phyloP scores from a whole-genome alignment of 1,139 yeast genomes.

The Candida sanyaensis region DNA sequence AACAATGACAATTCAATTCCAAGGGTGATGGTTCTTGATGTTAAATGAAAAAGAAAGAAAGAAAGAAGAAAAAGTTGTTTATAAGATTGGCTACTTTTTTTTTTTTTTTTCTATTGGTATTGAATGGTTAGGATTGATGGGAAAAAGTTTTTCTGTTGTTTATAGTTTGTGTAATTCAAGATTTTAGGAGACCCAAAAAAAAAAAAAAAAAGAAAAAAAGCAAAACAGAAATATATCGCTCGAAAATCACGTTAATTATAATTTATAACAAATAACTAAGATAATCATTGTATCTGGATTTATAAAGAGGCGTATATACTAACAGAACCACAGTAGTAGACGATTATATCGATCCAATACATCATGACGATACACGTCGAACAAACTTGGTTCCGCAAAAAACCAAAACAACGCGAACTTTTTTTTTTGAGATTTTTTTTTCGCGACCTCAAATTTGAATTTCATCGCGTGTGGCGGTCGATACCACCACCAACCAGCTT shows the following conservation, averaged over 20 bases:
- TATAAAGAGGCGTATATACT: no score
- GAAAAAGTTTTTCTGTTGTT: conserved; percentile 1
- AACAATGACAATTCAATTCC: not conserved
- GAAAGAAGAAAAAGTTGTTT: conserved; percentile 1
- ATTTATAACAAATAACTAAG: no score
- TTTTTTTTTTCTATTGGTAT: not conserved
- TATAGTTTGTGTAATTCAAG: conserved; percentile 1
- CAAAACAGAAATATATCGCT: no score
- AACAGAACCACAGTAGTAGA: no score
- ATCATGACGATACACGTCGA: conserved; percentile 1
- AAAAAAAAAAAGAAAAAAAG: no score
- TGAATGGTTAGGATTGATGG: not conserved
- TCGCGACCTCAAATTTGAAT: not conserved
- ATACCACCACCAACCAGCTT: no score
- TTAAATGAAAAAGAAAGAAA: not conserved
- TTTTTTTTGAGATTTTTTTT: no score
- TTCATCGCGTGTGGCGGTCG: not conserved
- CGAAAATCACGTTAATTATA: not conserved
- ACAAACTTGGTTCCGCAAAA: not conserved
- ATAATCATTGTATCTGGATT: no score
- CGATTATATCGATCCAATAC: no score
- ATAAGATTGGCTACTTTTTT: not conserved
- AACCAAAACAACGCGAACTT: conserved; percentile 14
- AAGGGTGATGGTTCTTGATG: not conserved
- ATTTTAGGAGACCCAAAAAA: not conserved